phyloP scores from a whole-genome alignment of 1,284 basidiomycete genomes.

The Wallemia mellicola region DNA sequence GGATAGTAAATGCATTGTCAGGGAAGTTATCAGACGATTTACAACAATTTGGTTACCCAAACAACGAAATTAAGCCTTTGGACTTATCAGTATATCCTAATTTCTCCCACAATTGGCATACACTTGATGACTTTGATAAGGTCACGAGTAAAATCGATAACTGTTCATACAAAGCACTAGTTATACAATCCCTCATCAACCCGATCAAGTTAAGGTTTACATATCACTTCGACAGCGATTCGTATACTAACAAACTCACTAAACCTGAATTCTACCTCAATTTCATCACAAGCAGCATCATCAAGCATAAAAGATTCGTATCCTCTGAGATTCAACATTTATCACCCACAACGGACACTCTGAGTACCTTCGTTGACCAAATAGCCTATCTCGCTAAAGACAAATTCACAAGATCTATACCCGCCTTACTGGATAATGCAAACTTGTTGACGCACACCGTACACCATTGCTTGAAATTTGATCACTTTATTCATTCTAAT shows the following conservation, averaged over 20 bases:
- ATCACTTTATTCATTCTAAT: background rate
- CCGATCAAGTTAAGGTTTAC: background rate
- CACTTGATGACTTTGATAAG: background rate
- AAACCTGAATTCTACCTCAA: background rate
- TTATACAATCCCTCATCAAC: background rate
- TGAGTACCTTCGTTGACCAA: background rate
- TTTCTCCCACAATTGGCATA: background rate
- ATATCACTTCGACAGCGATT: background rate
- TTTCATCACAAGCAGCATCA: background rate
- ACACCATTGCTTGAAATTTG: background rate
- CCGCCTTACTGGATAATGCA: background rate
- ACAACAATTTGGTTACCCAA: background rate
- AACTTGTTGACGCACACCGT: background rate
- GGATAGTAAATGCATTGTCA: background rate
- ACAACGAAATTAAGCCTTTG: background rate
- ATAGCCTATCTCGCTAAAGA: background rate
- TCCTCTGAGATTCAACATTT: background rate
- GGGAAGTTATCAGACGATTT: background rate
- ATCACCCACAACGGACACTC: background rate
- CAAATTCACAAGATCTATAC: background rate
- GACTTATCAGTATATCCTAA: background rate
- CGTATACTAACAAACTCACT: background rate
- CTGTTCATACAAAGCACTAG: background rate
- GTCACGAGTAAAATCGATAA: background rate
- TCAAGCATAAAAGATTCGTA: background rate